Evolutionary conservation across 2,329 filamentous ascomycete species (phyloP), one percentile per base, ranked within the genome.

Genomic region (Plenodomus tracheiphilus): DNA sequence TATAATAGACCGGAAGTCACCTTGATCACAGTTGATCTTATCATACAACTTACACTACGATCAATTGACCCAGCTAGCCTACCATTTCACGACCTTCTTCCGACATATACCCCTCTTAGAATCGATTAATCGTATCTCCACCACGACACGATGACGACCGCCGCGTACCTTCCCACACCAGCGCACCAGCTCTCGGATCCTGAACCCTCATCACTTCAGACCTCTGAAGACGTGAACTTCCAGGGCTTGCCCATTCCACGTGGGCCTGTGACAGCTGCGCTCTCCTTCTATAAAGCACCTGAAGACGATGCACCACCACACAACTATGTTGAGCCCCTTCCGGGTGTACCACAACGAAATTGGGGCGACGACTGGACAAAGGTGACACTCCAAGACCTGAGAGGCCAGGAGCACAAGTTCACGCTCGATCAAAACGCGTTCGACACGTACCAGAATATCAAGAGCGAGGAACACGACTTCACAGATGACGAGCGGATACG

Each of bases 391-490:
- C 75, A 79, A 53, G 91, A 97, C 74, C 80, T 92, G 61, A 88
- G 91, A 44, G 87, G 86, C 42, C 78, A 76, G 43, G 90, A 94
- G 66, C 65, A 75, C 2, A 74, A 80, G 16, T 92, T 86, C 73
- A 80, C 72, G 7, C 80, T 94, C 13, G 87, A 93, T 74, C 78
- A 77, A 47, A 85, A 92, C 69, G 89, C 89, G 56, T 96, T 96
- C 77, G 78, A 84, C 48, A 76, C 88, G 17, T 70, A 91, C 41
- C 75, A 77, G 11, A 73, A 79, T 59, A 73, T 90, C 1, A 76
- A 85, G 0, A 79, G 81, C 1, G 80, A 81, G 2, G 75, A 81
- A 25, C 75, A 74, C 35, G 76, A 77, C 40, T 95, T 93, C 70
- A 72, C 71, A 3, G 84, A 89, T 68, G 87, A 91, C 62, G 82